These are phyloP conservation scores for Neolentinus lepideus DNA, from an alignment of 1,284 basidiomycete genomes.

Conservation along the genomic window DNA sequence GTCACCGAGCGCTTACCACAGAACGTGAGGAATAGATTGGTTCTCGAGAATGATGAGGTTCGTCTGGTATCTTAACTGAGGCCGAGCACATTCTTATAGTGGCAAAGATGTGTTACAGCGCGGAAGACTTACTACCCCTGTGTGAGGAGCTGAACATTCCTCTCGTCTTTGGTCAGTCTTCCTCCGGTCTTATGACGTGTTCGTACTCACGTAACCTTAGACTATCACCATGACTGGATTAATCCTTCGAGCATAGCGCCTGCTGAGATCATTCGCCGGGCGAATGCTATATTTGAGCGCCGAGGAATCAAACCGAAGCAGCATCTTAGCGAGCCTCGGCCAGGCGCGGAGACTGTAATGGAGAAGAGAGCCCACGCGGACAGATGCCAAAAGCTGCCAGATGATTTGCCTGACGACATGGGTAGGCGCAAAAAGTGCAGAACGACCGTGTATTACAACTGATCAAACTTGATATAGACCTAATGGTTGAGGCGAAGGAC, in stretches of 20 bases:
- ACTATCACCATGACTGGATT: conserved; percentile 78
- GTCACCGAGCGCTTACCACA: conserved; percentile 53
- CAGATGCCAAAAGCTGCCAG: conserved; percentile 62
- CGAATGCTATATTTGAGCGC: conserved; percentile 68
- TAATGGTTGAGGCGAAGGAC: conserved; percentile 93
- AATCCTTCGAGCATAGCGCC: conserved; percentile 52
- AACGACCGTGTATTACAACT: not conserved
- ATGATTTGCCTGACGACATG: conserved; percentile 61
- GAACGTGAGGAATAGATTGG: conserved; percentile 66
- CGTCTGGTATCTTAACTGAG: conserved; percentile 2
- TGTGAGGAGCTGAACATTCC: conserved; percentile 82
- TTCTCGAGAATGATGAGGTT: conserved; percentile 90
- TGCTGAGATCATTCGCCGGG: conserved; percentile 56
- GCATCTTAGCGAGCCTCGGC: conserved; percentile 78
- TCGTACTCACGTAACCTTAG: conserved; percentile 22
- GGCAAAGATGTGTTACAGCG: conserved; percentile 75
- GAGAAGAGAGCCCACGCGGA: conserved; percentile 84
- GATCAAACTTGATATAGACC: conserved; percentile 38
- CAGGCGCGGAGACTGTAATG: conserved; percentile 72
- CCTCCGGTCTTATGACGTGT: not conserved
- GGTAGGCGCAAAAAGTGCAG: conserved; percentile 25
- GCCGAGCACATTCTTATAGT: not conserved
- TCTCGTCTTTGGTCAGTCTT: conserved; percentile 51
- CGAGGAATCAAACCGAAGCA: conserved; percentile 84
- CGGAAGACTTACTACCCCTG: conserved; percentile 78